Evolutionary conservation across 306 rosid genomes (phyloP), one percentile per base, ranked within the genome.

Genomic region (Malus orientalis): DNA sequence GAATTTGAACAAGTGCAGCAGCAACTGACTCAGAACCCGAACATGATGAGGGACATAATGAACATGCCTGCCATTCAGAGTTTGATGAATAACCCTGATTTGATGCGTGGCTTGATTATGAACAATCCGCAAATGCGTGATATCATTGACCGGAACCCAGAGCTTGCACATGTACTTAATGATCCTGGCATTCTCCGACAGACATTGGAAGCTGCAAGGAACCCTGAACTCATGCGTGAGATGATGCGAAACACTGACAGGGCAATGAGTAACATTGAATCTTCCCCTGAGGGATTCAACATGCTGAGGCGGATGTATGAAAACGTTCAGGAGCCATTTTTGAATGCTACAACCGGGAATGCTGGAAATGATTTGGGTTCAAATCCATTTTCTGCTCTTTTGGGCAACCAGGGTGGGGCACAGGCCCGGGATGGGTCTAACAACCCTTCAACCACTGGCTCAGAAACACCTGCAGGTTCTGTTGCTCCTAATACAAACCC

Each of bases 301-400:
- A 88, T 88, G 92, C 90, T 88, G 51, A 84, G 92, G 74, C 88
- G 92, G 40, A 88, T 88, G 92, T 86, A 88, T 79, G 92, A 88
- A 81, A 88, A 88, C 71, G 88, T 88, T 70, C 92, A 88, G 84
- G 92, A 88, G 71, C 92, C 92, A 16, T 88, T 88, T 74, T 81
- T 88, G 74, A 86, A 86, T 57, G 92, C 92, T 8, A 86, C 92
- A n/a, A 74, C 81, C 9, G 90, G 87, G 70, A 86, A 78, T 51
- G 23, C 76, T 18, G 92, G 90, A 54, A 88, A 78, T 84, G 90
- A 81, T 71, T 49, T 42, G 68, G 76, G 74, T 32, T 60, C 88
- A 65, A 88, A 88, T 42, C 92, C 92, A 6, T 88, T 88, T 86
- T 88, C 90, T 66, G 90, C 90, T 69, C 90, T 88, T 40, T 64